Evolutionary conservation across 2,329 filamentous ascomycete species (phyloP).

Genomic region (Monosporascus ibericus): DNA sequence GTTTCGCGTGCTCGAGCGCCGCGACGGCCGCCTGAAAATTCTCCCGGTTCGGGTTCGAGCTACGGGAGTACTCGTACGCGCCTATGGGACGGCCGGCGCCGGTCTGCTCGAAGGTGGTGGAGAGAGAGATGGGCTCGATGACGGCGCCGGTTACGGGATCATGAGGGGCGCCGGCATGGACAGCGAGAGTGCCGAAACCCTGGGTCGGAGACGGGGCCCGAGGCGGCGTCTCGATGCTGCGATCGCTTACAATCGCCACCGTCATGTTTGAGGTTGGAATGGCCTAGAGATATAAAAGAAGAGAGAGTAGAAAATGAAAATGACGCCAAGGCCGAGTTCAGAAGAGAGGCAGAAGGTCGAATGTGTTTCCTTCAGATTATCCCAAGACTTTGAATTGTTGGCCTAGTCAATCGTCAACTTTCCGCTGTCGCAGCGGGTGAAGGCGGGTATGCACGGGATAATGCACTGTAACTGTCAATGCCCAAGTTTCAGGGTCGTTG

Average conservation of each 20-base stretch:
- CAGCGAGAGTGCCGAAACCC: slow-evolving; percentile 86
- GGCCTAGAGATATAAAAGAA: background rate
- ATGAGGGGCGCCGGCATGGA: slow-evolving; percentile 87
- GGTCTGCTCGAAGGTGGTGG: slow-evolving; percentile 92
- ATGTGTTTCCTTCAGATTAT: no score
- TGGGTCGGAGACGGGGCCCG: slow-evolving; percentile 68
- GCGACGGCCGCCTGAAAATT: slow-evolving; percentile 93
- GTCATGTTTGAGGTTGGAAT: slow-evolving; percentile 14
- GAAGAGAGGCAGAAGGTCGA: background rate
- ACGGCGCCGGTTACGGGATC: slow-evolving; percentile 91
- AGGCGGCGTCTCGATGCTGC: slow-evolving; percentile 64
- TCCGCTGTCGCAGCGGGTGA: no score
- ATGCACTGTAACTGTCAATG: no score
- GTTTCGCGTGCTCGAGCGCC: slow-evolving; percentile 84
- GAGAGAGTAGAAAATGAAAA: background rate
- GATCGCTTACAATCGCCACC: slow-evolving; percentile 14
- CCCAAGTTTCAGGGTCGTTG: no score
- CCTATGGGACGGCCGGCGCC: slow-evolving; percentile 83
- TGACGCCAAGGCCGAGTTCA: background rate
- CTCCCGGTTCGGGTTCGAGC: slow-evolving; percentile 87
- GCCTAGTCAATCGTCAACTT: no score
- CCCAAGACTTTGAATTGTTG: no score
- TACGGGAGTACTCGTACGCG: slow-evolving; percentile 87
- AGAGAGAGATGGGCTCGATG: slow-evolving; percentile 92
- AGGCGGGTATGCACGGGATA: no score